Conservation (phyloP, 768 basidiomycete genomes). For the Agaricus bisporus region DNA sequence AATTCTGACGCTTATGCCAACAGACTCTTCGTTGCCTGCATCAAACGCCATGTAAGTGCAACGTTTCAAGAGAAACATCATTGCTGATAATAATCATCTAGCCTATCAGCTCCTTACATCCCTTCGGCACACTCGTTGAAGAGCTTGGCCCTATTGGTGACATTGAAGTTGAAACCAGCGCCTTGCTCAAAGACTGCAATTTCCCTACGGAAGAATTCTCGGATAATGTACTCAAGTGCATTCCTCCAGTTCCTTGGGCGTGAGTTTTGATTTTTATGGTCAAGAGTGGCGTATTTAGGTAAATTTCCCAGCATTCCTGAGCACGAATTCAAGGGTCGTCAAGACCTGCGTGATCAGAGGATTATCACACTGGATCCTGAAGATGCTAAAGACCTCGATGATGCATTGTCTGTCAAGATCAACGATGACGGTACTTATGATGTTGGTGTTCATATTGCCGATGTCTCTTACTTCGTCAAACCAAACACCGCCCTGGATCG, state of each 20-base stretch:
- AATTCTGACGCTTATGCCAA: conserved; percentile 88
- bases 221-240: conserved; percentile 90
- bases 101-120: conserved; percentile 95
- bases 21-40: conserved; percentile 93
- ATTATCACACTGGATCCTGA: conserved; percentile 93
- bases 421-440: conserved; percentile 93
- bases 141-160: conserved; percentile 99
- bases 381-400: conserved; percentile 88
- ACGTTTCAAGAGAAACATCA: neutral
- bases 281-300: conserved; percentile 11
- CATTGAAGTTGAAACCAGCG: conserved; percentile 96
- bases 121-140: conserved; percentile 96
- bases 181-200: conserved; percentile 96
- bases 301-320: conserved; percentile 68
- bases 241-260: conserved; percentile 95
- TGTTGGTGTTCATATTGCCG: conserved; percentile 92
- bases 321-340: conserved; percentile 79
- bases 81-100: conserved; percentile 24
- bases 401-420: conserved; percentile 83
- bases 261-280: conserved; percentile 31
- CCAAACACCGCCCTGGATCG: conserved; percentile 96
- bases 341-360: conserved; percentile 79
- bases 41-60: conserved; percentile 87
- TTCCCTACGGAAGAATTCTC: conserved; percentile 97
- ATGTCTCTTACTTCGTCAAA: conserved; percentile 93